These are phyloP conservation scores for Aciculosporium take DNA, from an alignment of 2,329 filamentous ascomycete genomes.

Conservation along the genomic window DNA sequence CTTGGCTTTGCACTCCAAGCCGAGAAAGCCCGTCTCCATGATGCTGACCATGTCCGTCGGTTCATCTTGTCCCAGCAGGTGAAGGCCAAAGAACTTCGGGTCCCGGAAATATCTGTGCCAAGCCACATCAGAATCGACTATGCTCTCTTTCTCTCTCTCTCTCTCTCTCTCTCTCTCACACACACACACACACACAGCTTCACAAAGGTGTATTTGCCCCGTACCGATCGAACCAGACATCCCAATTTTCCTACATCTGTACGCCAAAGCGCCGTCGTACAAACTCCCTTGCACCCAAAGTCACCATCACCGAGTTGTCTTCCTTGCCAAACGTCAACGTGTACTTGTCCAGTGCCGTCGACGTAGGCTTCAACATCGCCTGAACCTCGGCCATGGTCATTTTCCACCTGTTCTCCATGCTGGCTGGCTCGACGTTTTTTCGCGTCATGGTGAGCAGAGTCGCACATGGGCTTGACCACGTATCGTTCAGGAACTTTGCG, in stretches of 20 bases:
- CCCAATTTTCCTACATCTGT: slow-evolving; percentile 2
- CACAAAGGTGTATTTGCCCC: no score
- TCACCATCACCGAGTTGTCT: background rate
- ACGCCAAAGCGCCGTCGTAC: background rate
- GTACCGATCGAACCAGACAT: background rate
- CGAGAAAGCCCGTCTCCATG: slow-evolving; percentile 8
- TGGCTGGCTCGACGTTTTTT: background rate
- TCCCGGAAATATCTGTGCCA: background rate
- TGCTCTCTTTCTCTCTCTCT: no score
- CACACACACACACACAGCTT: no score
- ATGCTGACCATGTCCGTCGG: background rate
- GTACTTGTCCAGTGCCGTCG: slow-evolving; percentile 1
- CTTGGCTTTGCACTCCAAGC: slow-evolving; percentile 8
- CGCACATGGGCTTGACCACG: slow-evolving; percentile 13
- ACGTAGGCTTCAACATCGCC: background rate
- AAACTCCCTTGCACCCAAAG: background rate
- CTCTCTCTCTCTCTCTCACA: no score
- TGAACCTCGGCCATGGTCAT: background rate
- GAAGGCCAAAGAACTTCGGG: background rate
- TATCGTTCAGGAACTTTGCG: slow-evolving; percentile 10
- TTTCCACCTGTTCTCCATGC: background rate
- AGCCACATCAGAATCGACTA: no score
- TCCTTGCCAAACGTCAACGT: background rate
- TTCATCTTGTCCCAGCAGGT: background rate
- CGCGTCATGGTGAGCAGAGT: slow-evolving; percentile 11